These are phyloP conservation scores for Fremontodendron californicum DNA, from an alignment of 345 rosid species.

Conservation along the genomic window DNA sequence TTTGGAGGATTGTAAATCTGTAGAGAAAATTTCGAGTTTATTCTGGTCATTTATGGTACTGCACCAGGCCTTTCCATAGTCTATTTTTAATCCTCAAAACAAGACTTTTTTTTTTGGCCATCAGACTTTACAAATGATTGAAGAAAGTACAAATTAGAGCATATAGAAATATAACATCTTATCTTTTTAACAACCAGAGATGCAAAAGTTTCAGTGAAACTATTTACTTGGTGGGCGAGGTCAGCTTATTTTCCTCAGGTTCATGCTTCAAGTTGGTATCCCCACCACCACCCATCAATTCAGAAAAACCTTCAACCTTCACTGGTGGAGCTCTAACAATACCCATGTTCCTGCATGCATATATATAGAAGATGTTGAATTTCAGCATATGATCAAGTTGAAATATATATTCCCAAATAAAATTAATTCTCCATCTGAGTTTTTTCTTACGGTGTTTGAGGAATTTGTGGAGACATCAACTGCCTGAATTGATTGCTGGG, in stretches of 20 bases:
- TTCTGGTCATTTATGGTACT: too few species aligned
- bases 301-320: slow-evolving; percentile 92
- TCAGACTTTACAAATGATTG: not conserved
- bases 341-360: slow-evolving; percentile 51
- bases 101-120: too few species aligned
- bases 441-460: slow-evolving; percentile 70
- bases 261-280: slow-evolving; percentile 71
- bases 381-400: not conserved
- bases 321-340: slow-evolving; percentile 77
- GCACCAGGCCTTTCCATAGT: too few species aligned
- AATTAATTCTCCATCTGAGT: not conserved
- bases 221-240: slow-evolving; percentile 69
- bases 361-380: slow-evolving; percentile 8
- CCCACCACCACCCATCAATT: slow-evolving; percentile 83
- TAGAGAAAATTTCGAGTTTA: too few species aligned
- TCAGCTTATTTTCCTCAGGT: slow-evolving; percentile 63
- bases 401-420: not conserved
- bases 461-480: slow-evolving; percentile 60
- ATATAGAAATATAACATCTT: not conserved
- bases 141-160: not conserved
- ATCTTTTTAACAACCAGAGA: not conserved
- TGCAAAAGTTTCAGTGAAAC: not conserved
- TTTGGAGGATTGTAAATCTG: too few species aligned
- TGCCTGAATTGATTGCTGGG: slow-evolving; percentile 67
- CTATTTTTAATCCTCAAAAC: too few species aligned